phyloP scores from a whole-genome alignment of 352 stramenopile species.

The Phytophthora syringae region DNA sequence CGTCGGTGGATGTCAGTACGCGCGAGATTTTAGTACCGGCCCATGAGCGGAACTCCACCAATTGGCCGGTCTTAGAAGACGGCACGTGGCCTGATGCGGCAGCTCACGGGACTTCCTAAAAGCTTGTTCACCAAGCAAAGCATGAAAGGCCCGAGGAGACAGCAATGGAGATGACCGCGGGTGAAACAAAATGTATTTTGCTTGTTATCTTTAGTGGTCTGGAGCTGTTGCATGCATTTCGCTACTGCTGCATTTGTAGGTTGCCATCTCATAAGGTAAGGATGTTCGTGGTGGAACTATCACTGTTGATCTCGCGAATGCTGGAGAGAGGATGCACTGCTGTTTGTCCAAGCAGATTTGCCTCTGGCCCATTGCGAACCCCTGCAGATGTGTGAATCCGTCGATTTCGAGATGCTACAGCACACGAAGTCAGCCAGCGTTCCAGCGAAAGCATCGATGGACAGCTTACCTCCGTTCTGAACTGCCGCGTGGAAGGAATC shows the following conservation, averaged over 20 bases:
- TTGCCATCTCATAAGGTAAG: slow-evolving; percentile 58
- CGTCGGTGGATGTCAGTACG: slow-evolving; percentile 69
- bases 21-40: slow-evolving; percentile 82
- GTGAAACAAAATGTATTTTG: slow-evolving; percentile 66
- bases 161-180: slow-evolving; percentile 30
- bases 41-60: slow-evolving; percentile 71
- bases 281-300: slow-evolving; percentile 48
- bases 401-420: slow-evolving; percentile 20
- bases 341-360: slow-evolving; percentile 44
- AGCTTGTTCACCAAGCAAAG: slow-evolving; percentile 38
- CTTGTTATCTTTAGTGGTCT: slow-evolving; percentile 47
- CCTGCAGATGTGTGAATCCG: slow-evolving; percentile 68
- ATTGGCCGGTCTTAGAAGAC: slow-evolving; percentile 80
- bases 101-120: slow-evolving; percentile 41
- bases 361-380: slow-evolving; percentile 50
- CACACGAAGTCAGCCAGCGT: neutral
- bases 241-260: neutral
- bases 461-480: slow-evolving; percentile 28
- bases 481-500: neutral
- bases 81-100: slow-evolving; percentile 66
- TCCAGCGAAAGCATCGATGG: neutral
- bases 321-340: slow-evolving; percentile 39
- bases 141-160: slow-evolving; percentile 32
- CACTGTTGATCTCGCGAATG: slow-evolving; percentile 20
- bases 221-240: neutral